Conservation (phyloP, 2,329 filamentous ascomycete genomes). For the Cyphellophora europaea region DNA sequence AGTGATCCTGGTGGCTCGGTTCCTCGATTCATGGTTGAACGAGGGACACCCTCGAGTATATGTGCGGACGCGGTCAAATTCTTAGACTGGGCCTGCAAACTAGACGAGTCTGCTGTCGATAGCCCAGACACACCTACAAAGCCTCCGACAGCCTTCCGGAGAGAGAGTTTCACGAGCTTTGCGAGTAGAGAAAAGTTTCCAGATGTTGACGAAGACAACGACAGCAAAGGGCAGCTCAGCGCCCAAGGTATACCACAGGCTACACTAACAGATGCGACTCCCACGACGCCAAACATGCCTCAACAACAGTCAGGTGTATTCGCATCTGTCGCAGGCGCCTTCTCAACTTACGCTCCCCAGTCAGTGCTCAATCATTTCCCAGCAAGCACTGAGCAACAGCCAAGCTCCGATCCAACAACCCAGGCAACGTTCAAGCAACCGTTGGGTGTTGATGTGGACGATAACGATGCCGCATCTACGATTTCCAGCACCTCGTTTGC, state of each 20-base stretch:
- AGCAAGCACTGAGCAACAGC: no score
- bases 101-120: slow-evolving; percentile 33
- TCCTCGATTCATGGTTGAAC: slow-evolving; percentile 83
- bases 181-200: slow-evolving; percentile 20
- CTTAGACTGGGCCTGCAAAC: slow-evolving; percentile 61
- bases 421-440: no score
- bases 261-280: neutral
- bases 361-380: slow-evolving; percentile 40
- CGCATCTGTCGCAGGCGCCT: slow-evolving; percentile 25
- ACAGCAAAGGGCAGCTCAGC: no score
- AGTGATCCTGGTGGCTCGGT: slow-evolving; percentile 84
- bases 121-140: slow-evolving; percentile 14
- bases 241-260: neutral
- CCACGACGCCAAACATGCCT: neutral
- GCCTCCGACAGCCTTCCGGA: slow-evolving; percentile 5
- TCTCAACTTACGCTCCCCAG: slow-evolving; percentile 45
- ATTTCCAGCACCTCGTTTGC: slow-evolving; percentile 21
- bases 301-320: slow-evolving; percentile 1
- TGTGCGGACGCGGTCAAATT: slow-evolving; percentile 72
- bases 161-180: slow-evolving; percentile 18
- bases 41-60: slow-evolving; percentile 74
- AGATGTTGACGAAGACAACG: slow-evolving; percentile 15
- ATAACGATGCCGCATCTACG: slow-evolving; percentile 17
- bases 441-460: no score
- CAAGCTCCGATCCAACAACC: no score